Base-by-base conservation (phyloP, 768 basidiomycete genomes). In the Clitopilus hobsonii region DNA sequence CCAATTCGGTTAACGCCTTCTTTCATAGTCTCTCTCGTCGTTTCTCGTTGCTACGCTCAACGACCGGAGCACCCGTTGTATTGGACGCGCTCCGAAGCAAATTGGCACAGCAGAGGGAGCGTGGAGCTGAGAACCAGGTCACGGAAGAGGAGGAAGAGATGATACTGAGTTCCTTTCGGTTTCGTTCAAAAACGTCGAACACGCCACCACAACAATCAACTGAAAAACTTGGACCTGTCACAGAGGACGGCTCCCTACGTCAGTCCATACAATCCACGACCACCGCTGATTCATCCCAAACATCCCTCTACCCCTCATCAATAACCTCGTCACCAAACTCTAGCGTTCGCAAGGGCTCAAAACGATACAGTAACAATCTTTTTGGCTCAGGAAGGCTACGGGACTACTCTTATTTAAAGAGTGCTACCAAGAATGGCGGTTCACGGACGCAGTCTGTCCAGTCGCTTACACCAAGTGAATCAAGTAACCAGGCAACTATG, bases 131-230 rank as follows among this genome's bases (percentile, higher is more conserved):
- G 56, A 79, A 86, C 61, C 84, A 84, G 54, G 82, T 94, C 50
- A 79, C 87, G 52, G 88, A 91, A 70, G 88, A 85, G 63, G 91
- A 93, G 66, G 88, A 91, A 71, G 86, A 87, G 54, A 90, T 93
- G 84, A 77, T 94, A 57, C 70, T 94, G 56, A 85, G 88, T 71
- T 85, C 84, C 13, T 74, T 94, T 54, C 82, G 82, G 29, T 65
- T 79, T 51, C 73, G 77, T 48, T 67, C 71, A 51, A 70, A 69
- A 54, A 63, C 65, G 22, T 45, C 41, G 41, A 23, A 45, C 41
- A 45, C 41, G 22, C 58, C 65, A 26, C 58, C 67, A 14, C 68
- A 66, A 53, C 65, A 60, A 49, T 76, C 76, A 24, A 70, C 72
- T 52, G 74, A 74, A 53, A 73, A 67, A 38, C 55, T 66, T 38